A percentile compares a stretch with the other conserved stretches of the same genome.
phyloP scores from a whole-genome alignment of 108 stramenopile species.

The Parietichytrium sp. region DNA sequence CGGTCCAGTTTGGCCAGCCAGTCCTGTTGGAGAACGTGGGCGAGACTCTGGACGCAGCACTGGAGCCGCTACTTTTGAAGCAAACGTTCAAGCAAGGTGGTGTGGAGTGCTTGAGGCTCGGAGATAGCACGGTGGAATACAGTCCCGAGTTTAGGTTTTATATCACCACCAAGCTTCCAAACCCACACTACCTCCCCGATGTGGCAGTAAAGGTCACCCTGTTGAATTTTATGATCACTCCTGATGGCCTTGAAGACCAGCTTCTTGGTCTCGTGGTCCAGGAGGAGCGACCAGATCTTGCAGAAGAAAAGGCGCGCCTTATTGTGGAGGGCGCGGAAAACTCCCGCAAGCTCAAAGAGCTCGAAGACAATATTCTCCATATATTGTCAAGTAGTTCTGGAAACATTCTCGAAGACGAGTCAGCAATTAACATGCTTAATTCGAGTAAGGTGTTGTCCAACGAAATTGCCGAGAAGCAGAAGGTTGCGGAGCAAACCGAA shows the following conservation, averaged over 20 bases:
- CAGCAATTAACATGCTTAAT: conserved; percentile 49
- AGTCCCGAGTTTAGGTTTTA: conserved; percentile 51
- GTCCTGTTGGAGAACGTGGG: conserved; percentile 69
- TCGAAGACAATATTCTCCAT: conserved; percentile 50
- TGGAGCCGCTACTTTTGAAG: conserved; percentile 65
- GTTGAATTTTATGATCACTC: conserved; percentile 50
- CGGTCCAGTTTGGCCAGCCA: conserved; percentile 63
- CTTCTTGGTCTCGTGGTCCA: conserved; percentile 45
- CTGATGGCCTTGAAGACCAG: conserved; percentile 50
- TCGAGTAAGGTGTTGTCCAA: conserved; percentile 52
- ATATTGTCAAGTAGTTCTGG: conserved; percentile 54
- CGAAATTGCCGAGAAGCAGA: conserved; percentile 60
- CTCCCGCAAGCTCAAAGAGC: conserved; percentile 45
- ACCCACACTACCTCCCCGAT: conserved; percentile 58
- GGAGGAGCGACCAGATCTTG: conserved; percentile 58
- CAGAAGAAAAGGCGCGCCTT: conserved; percentile 48
- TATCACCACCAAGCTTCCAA: conserved; percentile 57
- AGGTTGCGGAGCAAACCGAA: conserved; percentile 57
- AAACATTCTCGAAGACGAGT: conserved; percentile 54
- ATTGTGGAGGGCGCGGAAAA: conserved; percentile 53
- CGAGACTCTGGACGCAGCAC: conserved; percentile 61
- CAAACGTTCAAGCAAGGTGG: conserved; percentile 66
- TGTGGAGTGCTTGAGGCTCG: conserved; percentile 56
- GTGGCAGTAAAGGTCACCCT: conserved; percentile 50
- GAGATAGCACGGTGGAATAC: conserved; percentile 65